Evolutionary conservation across 345 rosid genomes (phyloP), one percentile per base, ranked within the genome.

Genomic region (Mercurialis annua): DNA sequence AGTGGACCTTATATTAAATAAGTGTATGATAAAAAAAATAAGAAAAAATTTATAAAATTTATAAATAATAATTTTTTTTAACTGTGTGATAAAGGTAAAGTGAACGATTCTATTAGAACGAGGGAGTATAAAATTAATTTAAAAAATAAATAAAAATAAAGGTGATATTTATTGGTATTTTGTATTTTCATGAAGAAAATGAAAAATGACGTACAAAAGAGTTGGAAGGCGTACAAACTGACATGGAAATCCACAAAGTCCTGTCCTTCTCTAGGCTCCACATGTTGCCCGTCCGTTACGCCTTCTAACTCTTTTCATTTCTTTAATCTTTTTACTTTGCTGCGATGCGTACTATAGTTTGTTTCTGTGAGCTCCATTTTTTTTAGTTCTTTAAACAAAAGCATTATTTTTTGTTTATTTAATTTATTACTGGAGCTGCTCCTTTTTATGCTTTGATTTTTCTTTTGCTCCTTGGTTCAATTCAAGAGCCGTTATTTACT

Each of bases 191-290:
- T n/a, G n/a, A n/a, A n/a, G n/a, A n/a, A 51, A n/a, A 5, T 1
- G n/a, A 0, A 16, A 31, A 6, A 33, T 33, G 67, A 63, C 30
- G 48, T 33, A 14, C 6, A 8, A 4, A 23, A 23, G 0, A 42
- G 59, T 21, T 57, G 34, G 46, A 53, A 51, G 24, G 36, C 29
- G 42, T 6, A 29, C 17, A 0, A 0, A 64, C 1, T 48, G 57
- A 64, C 56, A 18, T 64, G 67, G 67, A 64, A 31, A 48, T 31
- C 67, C 67, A 64, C 57, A 29, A 47, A 46, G 17, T 29, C 15
- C 27, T 47, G 66, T 62, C 66, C 40, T 49, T 38, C 15, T 33
- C 21, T 64, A 30, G 57, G 44, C 40, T 12, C 42, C 24, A 10
- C 66, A 27, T 17, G 52, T 62, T 62, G 1, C 26, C 57, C 55